Percentiles rank a stretch among this genome's conserved stretches.
Evolutionary conservation across 345 rosid genomes (phyloP).

Genomic region (Gossypium herbaceum): DNA sequence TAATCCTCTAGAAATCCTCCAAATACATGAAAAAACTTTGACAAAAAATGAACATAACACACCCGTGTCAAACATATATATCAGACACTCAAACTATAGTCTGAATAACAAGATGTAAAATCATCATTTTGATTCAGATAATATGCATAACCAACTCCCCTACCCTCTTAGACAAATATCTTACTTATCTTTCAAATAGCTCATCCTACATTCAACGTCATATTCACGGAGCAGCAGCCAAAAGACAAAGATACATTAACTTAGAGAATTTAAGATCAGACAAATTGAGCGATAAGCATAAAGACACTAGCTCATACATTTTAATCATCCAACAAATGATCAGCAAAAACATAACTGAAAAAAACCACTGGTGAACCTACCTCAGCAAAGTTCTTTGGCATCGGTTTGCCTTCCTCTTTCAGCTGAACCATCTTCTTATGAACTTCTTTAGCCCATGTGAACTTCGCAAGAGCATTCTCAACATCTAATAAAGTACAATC

Average conservation of each 20-base stretch:
- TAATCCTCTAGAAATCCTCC: background rate
- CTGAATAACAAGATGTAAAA: background rate
- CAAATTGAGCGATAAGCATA: background rate
- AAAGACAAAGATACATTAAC: background rate
- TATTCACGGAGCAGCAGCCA: background rate
- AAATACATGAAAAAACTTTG: background rate
- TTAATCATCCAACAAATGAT: background rate
- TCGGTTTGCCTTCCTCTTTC: slow-evolving; percentile 77
- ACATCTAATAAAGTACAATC: slow-evolving; percentile 77
- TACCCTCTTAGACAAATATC: background rate
- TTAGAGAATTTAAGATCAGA: slow-evolving; percentile 2
- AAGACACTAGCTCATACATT: slow-evolving; percentile 5
- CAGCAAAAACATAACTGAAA: background rate
- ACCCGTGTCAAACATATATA: background rate
- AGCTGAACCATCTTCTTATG: slow-evolving; percentile 61
- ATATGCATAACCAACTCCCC: background rate
- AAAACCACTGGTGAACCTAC: slow-evolving; percentile 31
- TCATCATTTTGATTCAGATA: background rate
- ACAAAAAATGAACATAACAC: background rate
- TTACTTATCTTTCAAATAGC: background rate
- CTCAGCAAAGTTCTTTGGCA: slow-evolving; percentile 84
- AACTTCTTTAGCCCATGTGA: slow-evolving; percentile 85
- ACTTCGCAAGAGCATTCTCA: slow-evolving; percentile 73
- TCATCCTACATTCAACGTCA: background rate
- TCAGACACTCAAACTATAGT: background rate